Evolutionary conservation across 2,329 filamentous ascomycete species (phyloP), one percentile per base, ranked within the genome.

Genomic region (Alternaria sp.): DNA sequence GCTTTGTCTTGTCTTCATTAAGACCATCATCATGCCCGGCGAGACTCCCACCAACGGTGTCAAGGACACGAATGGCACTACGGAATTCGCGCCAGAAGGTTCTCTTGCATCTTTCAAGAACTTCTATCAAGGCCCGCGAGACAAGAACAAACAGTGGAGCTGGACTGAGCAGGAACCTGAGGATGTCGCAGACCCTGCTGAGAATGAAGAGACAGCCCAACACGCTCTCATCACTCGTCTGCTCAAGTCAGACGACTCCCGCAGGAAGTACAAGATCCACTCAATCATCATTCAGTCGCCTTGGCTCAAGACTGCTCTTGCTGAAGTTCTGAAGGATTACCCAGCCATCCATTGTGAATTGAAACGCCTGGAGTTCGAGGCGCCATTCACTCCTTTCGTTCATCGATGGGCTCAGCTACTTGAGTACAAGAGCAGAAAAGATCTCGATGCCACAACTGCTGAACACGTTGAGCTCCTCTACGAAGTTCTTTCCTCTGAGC

Each of bases 231-330:
- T 75, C 23, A 71, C 66, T 7, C 70, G 72, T 3, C 68, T 90
- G 70, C 80, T 83, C 60, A 73, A 74, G 41, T 66, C 71, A 26
- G 62, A 73, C 20, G 85, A 89, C 71, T 86, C 86, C 25, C 84
- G 86, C 60, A 89, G 89, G 75, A 87, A 86, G 49, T 84, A 90
- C 30, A 80, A 86, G 58, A 83, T 90, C 23, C 84, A 91, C 70
- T 89, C 87, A 50, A 86, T 92, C 61, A 83, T 90, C 47, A 79
- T 92, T 6, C 89, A 92, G 75, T 89, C 86, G 20, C 87, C 88
- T 2, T 81, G 84, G 58, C 79, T 92, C 46, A 89, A 89, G 77
- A 80, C 82, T 3, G 83, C 87, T 5, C 81, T 92, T 0, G 80
- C 80, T 10, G 81, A 84, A 11, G 82, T 90, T 8, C 81, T 91